These are phyloP conservation scores for Physcomitrellopsis africana DNA, from an alignment of 225 moss, liverwort and hornwort genomes.

Conservation along the genomic window DNA sequence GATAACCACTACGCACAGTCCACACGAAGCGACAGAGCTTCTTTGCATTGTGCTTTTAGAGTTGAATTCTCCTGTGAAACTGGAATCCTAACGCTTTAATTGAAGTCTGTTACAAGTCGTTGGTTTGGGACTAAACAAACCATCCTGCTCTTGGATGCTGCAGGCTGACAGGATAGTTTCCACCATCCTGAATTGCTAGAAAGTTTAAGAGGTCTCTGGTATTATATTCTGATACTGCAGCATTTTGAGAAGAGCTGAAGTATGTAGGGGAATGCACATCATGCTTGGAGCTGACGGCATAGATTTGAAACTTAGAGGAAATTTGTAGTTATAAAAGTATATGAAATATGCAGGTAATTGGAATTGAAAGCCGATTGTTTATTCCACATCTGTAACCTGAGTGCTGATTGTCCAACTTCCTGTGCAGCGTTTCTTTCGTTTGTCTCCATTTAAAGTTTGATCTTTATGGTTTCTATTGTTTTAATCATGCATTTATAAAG, in stretches of 20 bases:
- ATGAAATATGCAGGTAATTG: slow-evolving; percentile 4
- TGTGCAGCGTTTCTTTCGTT: neutral
- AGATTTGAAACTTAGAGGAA: slow-evolving; percentile 1
- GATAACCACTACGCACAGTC: neutral
- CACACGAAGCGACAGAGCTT: neutral
- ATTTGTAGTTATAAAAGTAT: slow-evolving; percentile 6
- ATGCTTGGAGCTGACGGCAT: slow-evolving; percentile 11
- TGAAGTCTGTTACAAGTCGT: neutral
- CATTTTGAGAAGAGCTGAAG: slow-evolving; percentile 6
- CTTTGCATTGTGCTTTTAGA: neutral
- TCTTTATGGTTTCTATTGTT: too few species aligned
- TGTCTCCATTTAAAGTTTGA: too few species aligned
- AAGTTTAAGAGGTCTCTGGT: slow-evolving; percentile 4
- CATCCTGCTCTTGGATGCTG: slow-evolving; percentile 19
- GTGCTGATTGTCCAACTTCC: neutral
- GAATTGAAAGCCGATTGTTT: neutral
- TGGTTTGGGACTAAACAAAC: neutral
- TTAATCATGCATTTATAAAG: too few species aligned
- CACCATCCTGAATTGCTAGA: slow-evolving; percentile 28
- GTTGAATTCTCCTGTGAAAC: neutral
- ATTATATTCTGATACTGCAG: slow-evolving; percentile 1
- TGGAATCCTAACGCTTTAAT: slow-evolving; percentile 6
- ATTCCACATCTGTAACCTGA: neutral
- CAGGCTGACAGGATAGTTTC: neutral
- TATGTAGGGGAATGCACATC: slow-evolving; percentile 13